Conservation (phyloP, 306 rosid genomes). For the Hylodesmum podocarpum region DNA sequence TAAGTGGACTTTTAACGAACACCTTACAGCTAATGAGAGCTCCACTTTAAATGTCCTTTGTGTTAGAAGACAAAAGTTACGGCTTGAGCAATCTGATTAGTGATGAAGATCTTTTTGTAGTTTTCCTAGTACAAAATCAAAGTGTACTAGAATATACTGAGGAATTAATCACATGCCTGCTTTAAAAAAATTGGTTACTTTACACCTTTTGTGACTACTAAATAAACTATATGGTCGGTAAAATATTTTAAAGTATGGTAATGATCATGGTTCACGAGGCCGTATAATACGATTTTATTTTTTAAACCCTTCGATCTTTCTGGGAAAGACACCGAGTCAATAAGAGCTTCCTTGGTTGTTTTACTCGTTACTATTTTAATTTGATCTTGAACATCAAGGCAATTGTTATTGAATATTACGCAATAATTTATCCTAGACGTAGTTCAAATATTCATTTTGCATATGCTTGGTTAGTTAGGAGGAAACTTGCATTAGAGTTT, state of each 20-base stretch:
- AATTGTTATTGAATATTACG: background rate
- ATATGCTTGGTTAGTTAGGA: background rate
- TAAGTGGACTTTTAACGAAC: constrained; percentile 28
- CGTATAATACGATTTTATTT: background rate
- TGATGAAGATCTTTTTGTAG: constrained; percentile 6
- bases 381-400: background rate
- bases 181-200: background rate
- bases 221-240: background rate
- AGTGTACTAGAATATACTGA: constrained; percentile 16
- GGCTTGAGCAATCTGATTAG: background rate
- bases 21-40: constrained; percentile 33
- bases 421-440: background rate
- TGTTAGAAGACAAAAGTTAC: constrained; percentile 26
- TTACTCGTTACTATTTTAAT: background rate
- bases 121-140: constrained; percentile 18
- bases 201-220: constrained; percentile 5
- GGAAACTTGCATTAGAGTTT: background rate
- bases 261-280: constrained; percentile 14
- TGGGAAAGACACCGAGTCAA: background rate
- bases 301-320: constrained; percentile 1
- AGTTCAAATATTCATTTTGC: background rate
- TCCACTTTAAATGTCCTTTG: constrained; percentile 7
- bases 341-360: background rate
- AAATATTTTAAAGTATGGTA: background rate
- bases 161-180: constrained; percentile 21